Evolutionary conservation across 1,284 basidiomycete species (phyloP), one percentile per base, ranked within the genome.

Genomic region (Rhodotorula sp.): DNA sequence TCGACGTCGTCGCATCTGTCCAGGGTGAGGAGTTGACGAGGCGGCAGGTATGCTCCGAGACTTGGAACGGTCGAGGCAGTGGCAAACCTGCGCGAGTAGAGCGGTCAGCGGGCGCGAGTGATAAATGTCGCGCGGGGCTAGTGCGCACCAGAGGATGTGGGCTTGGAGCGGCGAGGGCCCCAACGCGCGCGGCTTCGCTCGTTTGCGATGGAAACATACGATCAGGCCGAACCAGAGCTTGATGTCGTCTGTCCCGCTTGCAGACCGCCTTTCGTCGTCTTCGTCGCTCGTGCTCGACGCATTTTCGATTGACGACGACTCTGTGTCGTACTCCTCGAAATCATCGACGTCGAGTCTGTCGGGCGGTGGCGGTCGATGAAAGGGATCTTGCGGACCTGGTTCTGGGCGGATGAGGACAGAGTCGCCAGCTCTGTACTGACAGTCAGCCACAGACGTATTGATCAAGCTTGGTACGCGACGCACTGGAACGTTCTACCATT

Each of bases 141-240:
- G 48, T 34, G 48, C 47, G 47, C 13, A 67, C 65, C 65, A 67
- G n/a, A 22, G 4, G 8, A 60, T 37, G 30, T 67, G 65, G 1
- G 58, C 30, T 2, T 53, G 18, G 2, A 50, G 34, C 16, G 40
- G 34, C 6, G 40, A 30, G 20, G 15, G 34, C 20, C 9, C 44
- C 26, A n/a, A 6, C 20, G 22, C 20, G 9, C 13, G 40, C 31
- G 1, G 26, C 4, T 30, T 31, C 47, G 28, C 8, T 24, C 31
- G 28, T 26, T 13, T 31, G n/a, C 40, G 37, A 18, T 26, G 28
- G 52, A 65, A 55, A 28, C 60, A 60, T 6, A 28, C 30, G n/a
- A 60, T 34, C 20, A 18, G 15, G 24, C 52, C 58, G 31, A 50
- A 34, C 64, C 64, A 65, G 1, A 52, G 44, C 26, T 16, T 20